These are phyloP conservation scores for Leersia perrieri DNA, from an alignment of 176 grass and related monocot species.

Conservation along the genomic window DNA sequence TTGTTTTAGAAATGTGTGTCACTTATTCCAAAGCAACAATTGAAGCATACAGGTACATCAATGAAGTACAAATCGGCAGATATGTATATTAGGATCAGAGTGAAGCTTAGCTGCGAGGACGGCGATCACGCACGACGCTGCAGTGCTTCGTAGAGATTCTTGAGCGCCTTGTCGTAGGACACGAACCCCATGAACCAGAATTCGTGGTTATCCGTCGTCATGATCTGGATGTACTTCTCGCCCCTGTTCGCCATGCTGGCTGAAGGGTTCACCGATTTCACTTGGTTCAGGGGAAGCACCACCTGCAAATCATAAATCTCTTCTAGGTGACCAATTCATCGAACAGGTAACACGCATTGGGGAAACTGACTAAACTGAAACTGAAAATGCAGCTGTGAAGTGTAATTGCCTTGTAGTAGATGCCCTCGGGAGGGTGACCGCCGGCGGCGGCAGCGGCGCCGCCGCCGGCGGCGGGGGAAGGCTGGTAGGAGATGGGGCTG, in stretches of 20 bases:
- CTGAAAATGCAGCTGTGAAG: background rate
- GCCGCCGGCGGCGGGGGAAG: no score
- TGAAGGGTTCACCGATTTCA: constrained; percentile 63
- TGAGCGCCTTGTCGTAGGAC: constrained; percentile 77
- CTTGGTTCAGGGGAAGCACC: constrained; percentile 54
- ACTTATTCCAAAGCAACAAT: background rate
- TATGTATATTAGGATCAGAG: background rate
- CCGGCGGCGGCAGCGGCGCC: background rate
- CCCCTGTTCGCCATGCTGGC: constrained; percentile 44
- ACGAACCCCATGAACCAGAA: constrained; percentile 99
- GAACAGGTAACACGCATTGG: background rate
- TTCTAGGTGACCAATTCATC: background rate
- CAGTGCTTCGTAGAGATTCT: constrained; percentile 56
- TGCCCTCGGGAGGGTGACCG: constrained; percentile 25
- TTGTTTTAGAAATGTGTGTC: background rate
- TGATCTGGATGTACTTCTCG: constrained; percentile 79
- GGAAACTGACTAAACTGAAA: background rate
- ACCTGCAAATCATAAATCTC: constrained; percentile 36
- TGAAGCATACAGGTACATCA: background rate
- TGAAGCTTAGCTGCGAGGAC: background rate
- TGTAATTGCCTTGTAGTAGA: constrained; percentile 63
- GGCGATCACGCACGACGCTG: constrained; percentile 1
- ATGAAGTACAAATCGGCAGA: background rate
- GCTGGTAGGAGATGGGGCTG: constrained; percentile 55
- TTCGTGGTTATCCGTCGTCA: constrained; percentile 59